Evolutionary conservation across 2,329 filamentous ascomycete species (phyloP).

Genomic region (Microdochium bolleyi): DNA sequence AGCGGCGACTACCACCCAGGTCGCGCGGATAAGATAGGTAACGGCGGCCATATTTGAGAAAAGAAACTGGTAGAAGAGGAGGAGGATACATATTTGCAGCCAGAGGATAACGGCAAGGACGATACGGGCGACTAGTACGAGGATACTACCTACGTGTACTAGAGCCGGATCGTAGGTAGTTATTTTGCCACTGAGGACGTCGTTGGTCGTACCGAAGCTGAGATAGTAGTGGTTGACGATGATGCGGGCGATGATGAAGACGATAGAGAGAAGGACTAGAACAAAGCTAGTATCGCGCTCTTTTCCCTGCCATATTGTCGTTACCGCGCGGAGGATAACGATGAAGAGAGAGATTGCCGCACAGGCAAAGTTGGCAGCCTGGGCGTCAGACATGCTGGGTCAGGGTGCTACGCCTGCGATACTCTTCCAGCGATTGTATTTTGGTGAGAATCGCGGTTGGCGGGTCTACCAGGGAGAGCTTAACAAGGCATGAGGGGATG

Average conservation of each 20-base stretch:
- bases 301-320: slow-evolving; percentile 14
- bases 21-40: slow-evolving; percentile 12
- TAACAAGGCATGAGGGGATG: too few relatives aligned
- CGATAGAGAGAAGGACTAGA: slow-evolving; percentile 13
- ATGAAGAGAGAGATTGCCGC: slow-evolving; percentile 14
- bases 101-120: slow-evolving; percentile 15
- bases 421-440: too few relatives aligned
- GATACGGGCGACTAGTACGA: slow-evolving; percentile 13
- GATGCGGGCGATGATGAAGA: slow-evolving; percentile 11
- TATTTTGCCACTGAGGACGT: slow-evolving; percentile 6
- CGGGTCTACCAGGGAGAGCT: too few relatives aligned
- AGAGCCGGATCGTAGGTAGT: slow-evolving; percentile 3
- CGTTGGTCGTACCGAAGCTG: slow-evolving; percentile 11
- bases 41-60: slow-evolving; percentile 15
- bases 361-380: slow-evolving; percentile 11
- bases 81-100: slow-evolving; percentile 17
- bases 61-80: slow-evolving; percentile 18
- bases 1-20: slow-evolving; percentile 15
- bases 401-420: too few relatives aligned
- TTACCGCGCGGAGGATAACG: slow-evolving; percentile 9
- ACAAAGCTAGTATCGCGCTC: slow-evolving; percentile 14
- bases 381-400: slow-evolving; percentile 2
- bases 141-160: slow-evolving; percentile 13
- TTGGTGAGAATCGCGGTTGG: too few relatives aligned
- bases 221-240: slow-evolving; percentile 13